These are phyloP conservation scores for Daldinia bambusicola DNA, from an alignment of 495 filamentous ascomycete species.

Conservation along the genomic window DNA sequence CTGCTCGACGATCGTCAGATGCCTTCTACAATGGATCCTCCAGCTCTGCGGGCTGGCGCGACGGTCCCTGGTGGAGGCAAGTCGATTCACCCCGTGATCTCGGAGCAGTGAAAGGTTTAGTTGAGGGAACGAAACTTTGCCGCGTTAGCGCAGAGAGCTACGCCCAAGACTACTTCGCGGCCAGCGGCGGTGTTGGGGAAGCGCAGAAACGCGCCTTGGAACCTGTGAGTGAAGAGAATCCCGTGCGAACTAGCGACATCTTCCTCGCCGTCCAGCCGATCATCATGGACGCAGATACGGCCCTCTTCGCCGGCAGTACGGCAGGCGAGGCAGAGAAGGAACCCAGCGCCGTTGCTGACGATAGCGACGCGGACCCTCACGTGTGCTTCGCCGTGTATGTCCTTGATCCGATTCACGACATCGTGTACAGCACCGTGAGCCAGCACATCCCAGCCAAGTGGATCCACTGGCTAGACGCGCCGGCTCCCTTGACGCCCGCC, in stretches of 20 bases:
- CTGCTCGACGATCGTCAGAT: constrained; percentile 70
- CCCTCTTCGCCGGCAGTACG: constrained; percentile 70
- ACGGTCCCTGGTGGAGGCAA: constrained; percentile 96
- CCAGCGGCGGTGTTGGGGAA: constrained; percentile 79
- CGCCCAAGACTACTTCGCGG: constrained; percentile 80
- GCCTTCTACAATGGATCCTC: constrained; percentile 66
- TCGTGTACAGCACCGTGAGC: constrained; percentile 84
- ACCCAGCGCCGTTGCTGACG: constrained; percentile 57
- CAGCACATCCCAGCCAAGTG: constrained; percentile 87
- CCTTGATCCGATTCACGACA: constrained; percentile 90
- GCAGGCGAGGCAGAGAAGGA: constrained; percentile 63
- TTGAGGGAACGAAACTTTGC: constrained; percentile 89
- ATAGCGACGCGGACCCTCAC: constrained; percentile 63
- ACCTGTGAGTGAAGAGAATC: constrained; percentile 81
- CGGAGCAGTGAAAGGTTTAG: constrained; percentile 79
- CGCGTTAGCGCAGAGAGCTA: constrained; percentile 89
- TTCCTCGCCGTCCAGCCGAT: constrained; percentile 95
- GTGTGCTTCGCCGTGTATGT: constrained; percentile 90
- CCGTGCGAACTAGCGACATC: constrained; percentile 90
- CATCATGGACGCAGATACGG: constrained; percentile 65
- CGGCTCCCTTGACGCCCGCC: constrained; percentile 62
- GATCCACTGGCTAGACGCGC: constrained; percentile 91
- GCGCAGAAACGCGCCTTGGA: constrained; percentile 81
- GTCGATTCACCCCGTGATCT: constrained; percentile 75
- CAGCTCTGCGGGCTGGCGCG: constrained; percentile 75